Evolutionary conservation across 1,284 basidiomycete genomes (phyloP).

Genomic region (Moesziomyces sp.): DNA sequence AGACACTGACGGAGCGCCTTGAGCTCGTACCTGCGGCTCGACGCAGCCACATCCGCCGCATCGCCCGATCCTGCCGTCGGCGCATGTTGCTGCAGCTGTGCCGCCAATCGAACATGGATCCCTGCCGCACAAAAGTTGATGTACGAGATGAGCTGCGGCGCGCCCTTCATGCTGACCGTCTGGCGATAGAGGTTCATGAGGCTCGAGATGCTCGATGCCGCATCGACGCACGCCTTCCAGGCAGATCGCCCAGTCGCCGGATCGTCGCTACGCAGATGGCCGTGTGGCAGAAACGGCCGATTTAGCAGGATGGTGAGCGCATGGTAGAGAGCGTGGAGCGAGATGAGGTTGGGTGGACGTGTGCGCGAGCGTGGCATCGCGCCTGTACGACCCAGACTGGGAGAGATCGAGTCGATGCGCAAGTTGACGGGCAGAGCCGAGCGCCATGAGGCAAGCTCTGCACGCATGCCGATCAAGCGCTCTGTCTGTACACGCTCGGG

Average conservation of each 20-base stretch:
- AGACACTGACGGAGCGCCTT: conserved; percentile 22
- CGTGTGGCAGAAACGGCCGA: conserved; percentile 62
- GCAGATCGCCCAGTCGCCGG: conserved; percentile 32
- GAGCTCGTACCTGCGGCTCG: conserved; percentile 19
- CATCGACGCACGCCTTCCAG: conserved; percentile 60
- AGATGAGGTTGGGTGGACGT: conserved; percentile 61
- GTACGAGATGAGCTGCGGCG: conserved; percentile 65
- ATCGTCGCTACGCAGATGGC: conserved; percentile 32
- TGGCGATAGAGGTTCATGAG: conserved; percentile 52
- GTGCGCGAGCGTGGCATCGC: conserved; percentile 14
- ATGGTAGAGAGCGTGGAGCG: conserved; percentile 62
- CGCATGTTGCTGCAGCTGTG: conserved; percentile 37
- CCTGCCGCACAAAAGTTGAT: conserved; percentile 64
- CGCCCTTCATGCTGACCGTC: conserved; percentile 60
- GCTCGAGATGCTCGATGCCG: conserved; percentile 56
- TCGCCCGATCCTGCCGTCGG: not conserved
- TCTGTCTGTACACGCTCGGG: conserved; percentile 32
- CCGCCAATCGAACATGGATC: conserved; percentile 62
- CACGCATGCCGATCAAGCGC: conserved; percentile 52
- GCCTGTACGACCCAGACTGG: conserved; percentile 12
- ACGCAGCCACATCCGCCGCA: conserved; percentile 4
- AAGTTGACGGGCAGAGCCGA: conserved; percentile 24
- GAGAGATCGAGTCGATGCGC: conserved; percentile 40
- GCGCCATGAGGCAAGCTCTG: conserved; percentile 37
- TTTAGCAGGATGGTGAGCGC: conserved; percentile 63